Conservation (phyloP, 164 flowering plant species). For the Stephania yunnanensis region DNA sequence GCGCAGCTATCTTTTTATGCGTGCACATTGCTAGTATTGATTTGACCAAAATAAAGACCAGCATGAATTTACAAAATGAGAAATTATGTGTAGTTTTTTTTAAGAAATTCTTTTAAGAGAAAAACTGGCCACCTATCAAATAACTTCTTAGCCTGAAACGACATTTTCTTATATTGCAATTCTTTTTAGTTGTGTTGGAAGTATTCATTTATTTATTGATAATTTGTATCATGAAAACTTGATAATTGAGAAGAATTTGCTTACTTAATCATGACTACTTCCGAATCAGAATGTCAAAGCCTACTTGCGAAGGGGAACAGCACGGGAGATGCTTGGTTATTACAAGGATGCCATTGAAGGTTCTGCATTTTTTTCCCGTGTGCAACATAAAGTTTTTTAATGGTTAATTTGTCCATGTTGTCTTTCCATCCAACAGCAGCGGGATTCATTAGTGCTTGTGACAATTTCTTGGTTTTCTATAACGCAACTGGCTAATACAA, state of each 20-base stretch:
- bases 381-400: background rate
- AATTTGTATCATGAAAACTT: background rate
- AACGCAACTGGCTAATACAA: background rate
- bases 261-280: background rate
- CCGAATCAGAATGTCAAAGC: slow-evolving; percentile 77
- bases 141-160: background rate
- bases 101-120: too few relatives aligned
- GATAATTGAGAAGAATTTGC: background rate
- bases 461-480: background rate
- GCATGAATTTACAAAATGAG: background rate
- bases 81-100: background rate
- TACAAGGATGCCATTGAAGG: slow-evolving; percentile 93
- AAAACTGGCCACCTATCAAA: too few relatives aligned
- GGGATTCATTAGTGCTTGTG: background rate
- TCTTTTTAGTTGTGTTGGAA: background rate
- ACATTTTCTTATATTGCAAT: background rate
- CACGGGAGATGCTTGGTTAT: slow-evolving; percentile 92
- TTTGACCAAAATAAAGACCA: too few relatives aligned
- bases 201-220: background rate
- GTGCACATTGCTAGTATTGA: background rate
- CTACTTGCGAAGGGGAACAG: slow-evolving; percentile 88
- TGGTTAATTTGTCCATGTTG: background rate
- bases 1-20: background rate
- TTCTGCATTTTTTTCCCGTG: slow-evolving; percentile 13
- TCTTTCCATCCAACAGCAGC: background rate